Conservation (phyloP, 257 asterid species). For the Solanum sejunctum region DNA sequence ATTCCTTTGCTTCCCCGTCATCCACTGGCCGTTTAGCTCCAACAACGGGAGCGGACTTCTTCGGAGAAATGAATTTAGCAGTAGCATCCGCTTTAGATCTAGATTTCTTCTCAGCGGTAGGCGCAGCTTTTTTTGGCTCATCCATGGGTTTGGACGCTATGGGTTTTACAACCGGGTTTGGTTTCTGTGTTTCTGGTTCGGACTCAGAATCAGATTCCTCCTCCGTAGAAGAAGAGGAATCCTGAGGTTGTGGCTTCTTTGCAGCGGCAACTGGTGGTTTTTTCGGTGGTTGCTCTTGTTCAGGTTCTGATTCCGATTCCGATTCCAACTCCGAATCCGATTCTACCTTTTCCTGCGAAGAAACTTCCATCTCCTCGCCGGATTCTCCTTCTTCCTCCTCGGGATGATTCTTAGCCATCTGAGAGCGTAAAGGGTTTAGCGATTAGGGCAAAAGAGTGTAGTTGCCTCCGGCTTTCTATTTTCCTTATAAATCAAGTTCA, state of each 20-base stretch:
- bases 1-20: constrained; percentile 14
- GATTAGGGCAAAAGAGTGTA: background rate
- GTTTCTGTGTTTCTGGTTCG: background rate
- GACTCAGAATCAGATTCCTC: constrained; percentile 30
- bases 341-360: constrained; percentile 18
- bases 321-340: constrained; percentile 14
- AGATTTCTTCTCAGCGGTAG: background rate
- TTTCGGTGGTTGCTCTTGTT: background rate
- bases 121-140: background rate
- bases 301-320: constrained; percentile 16
- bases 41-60: constrained; percentile 10
- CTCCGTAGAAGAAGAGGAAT: constrained; percentile 19
- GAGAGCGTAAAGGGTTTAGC: background rate
- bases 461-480: background rate
- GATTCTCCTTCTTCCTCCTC: constrained; percentile 19
- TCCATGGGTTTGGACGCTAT: constrained; percentile 1
- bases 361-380: constrained; percentile 21
- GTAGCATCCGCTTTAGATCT: background rate
- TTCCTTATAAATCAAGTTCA: background rate
- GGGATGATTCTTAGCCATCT: constrained; percentile 20
- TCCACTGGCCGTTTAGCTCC: constrained; percentile 29
- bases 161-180: background rate
- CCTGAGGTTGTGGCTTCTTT: constrained; percentile 5
- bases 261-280: constrained; percentile 5
- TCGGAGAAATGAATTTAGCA: background rate